Evolutionary conservation across 805 yeast genomes (phyloP), one percentile per base, ranked within the genome.

Genomic region (Myxozyma nipponensis): DNA sequence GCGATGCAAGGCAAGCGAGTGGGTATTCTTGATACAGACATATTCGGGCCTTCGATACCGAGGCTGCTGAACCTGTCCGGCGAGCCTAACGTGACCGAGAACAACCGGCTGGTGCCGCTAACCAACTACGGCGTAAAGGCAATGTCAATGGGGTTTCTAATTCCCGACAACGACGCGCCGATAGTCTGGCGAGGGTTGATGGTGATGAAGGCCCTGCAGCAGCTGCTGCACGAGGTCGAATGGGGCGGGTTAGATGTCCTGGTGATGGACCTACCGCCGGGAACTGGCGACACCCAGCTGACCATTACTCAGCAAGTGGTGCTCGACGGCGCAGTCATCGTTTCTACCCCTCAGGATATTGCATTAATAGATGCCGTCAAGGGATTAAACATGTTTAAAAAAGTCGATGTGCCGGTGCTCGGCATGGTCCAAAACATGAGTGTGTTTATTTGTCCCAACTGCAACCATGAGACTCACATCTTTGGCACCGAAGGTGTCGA

Each of bases 341-440:
- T 87, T 1, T 80, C 89, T 0, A 87, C 95, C 0, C 91, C 95
- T 0, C 95, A 87, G 64, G 95, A 87, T 57, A 77, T 87, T 37
- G 95, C 95, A 0, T 66, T 86, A 23, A 74, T 83, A 4, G 95
- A 87, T 63, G 95, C 87, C 0, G 77, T 81, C 19, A 82, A 87
- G 57, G 95, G 95, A 0, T 78, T 86, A 9, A 72, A 84, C 9
- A 82, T 87, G 91, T 86, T 84, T 64, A 67, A 78, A 3, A 84
- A 83, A 57, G 84, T 86, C 37, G 67, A 77, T 18, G 78, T 84
- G 9, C 95, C 93, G 0, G 75, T 87, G 0, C 59, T 84, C 25
- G 95, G 95, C 0, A 63, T 86, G 54, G 87, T 87, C 0, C 86
- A 86, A 61, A 87, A 87, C 63, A 87, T 87, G 95, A 83, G 91